phyloP scores from a whole-genome alignment of 2,329 filamentous ascomycete genomes.

The Penicillium sp. region DNA sequence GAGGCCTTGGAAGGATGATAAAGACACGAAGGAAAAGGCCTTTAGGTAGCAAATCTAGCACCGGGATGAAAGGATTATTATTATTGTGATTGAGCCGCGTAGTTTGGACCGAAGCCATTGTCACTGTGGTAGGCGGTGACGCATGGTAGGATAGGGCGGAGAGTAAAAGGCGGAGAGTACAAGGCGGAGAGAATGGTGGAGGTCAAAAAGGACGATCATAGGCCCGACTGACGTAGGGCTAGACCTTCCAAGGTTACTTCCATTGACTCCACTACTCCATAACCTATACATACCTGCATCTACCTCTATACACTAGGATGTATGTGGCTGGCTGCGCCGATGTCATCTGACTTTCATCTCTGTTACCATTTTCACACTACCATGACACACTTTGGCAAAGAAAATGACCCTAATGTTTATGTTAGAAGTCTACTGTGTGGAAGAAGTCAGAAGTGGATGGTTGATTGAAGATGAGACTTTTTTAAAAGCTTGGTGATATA shows the following conservation, averaged over 20 bases:
- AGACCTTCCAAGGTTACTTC: background rate
- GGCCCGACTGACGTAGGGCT: background rate
- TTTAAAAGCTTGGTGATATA: too few species aligned
- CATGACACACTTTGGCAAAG: too few species aligned
- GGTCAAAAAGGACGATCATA: background rate
- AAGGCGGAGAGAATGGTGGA: background rate
- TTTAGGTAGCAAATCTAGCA: background rate
- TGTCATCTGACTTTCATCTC: too few species aligned
- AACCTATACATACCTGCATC: background rate
- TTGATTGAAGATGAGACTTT: too few species aligned
- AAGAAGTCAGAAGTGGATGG: too few species aligned
- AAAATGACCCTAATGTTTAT: too few species aligned
- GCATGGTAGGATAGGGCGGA: background rate
- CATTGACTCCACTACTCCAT: background rate
- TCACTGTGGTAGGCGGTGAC: background rate
- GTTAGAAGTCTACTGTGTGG: too few species aligned
- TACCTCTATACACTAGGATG: too few species aligned
- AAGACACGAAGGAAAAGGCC: too few species aligned
- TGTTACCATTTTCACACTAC: too few species aligned
- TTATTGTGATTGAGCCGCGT: background rate
- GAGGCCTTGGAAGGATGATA: too few species aligned
- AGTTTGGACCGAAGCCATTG: background rate
- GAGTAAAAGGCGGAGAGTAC: background rate
- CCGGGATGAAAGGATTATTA: background rate
- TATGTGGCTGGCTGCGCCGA: too few species aligned